These are phyloP conservation scores for Leccinum fibrillosum DNA, from an alignment of 768 basidiomycete genomes.

Conservation along the genomic window DNA sequence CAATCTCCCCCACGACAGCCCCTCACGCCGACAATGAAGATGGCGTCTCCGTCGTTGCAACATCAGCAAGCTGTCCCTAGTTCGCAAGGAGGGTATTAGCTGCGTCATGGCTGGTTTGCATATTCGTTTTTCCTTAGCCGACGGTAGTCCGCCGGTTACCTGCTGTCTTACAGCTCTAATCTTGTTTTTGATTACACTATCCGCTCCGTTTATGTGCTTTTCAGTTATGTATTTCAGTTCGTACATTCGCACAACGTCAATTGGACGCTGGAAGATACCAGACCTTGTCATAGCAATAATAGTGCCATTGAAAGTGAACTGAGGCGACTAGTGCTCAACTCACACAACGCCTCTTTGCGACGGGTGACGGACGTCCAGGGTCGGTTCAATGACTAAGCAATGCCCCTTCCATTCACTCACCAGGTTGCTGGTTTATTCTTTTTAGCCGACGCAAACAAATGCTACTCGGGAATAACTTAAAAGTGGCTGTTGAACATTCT, in stretches of 20 bases:
- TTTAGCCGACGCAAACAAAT: conserved; percentile 24
- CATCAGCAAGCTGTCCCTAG: conserved; percentile 52
- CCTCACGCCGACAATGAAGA: conserved; percentile 49
- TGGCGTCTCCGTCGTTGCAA: conserved; percentile 53
- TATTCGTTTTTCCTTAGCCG: conserved; percentile 8
- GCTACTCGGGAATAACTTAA: background rate
- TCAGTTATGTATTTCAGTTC: conserved; percentile 35
- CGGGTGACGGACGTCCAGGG: background rate
- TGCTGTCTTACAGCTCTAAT: conserved; percentile 20
- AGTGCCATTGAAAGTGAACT: background rate
- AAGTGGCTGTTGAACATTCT: background rate
- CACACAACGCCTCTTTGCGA: background rate
- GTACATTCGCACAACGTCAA: conserved; percentile 23
- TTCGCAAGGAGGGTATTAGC: conserved; percentile 52
- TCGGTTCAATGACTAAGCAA: background rate
- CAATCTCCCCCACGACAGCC: conserved; percentile 51
- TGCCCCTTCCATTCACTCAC: background rate
- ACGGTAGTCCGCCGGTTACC: conserved; percentile 12
- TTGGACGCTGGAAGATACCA: conserved; percentile 17
- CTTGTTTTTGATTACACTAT: conserved; percentile 34
- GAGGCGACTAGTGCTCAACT: too few species aligned
- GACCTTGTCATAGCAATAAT: background rate
- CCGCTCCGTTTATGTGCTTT: conserved; percentile 17
- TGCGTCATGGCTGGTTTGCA: conserved; percentile 11
- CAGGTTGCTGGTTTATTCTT: background rate